Base-by-base conservation (phyloP, 805 yeast species). In the Zygosaccharomyces lentus region DNA sequence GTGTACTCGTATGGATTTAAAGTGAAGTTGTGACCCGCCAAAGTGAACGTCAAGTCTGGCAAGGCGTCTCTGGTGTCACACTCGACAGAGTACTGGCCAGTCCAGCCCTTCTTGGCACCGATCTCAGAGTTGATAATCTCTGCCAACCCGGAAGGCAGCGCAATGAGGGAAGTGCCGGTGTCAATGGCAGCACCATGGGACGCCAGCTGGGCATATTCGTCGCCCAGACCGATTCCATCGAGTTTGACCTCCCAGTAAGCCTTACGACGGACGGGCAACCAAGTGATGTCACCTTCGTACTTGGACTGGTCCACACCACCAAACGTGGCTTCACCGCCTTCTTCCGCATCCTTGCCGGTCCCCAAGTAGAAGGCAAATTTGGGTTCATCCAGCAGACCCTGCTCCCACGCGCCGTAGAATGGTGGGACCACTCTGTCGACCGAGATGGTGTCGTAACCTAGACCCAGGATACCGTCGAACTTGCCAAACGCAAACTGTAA, bases 221-320 rank as follows among this genome's bases (percentile, higher is more conserved):
- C 86, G 61, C 99, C 99, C 53, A 93, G 77, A 36, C 90, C 87
- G 66, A 93, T 75, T 58, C 96, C 90, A 58, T 88, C 88, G 57
- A 93, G 84, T 58, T 84, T 80, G 50, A 93, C 99, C 76, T 93
- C 99, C 99, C 99, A 93, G 80, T 93, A 93, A 27, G 98, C 99
- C 82, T 90, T 89, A 78, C 99, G 87, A 76, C 99, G 88, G 52
- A 93, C 95, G 49, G 99, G 99, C 70, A 93, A 78, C 89, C 95
- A 89, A 43, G 91, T 86, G 61, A 93, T 77, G 57, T 91, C 80
- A 55, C 99, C 99, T 41, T 73, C 70, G 69, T 73, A 88, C 65
- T 81, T 78, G 51, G 82, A 66, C 57, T 81, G 76, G 64, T 91
- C 97, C 56, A 83, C 74, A 57, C 99, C 99, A 67, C 99, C 99